Conservation (phyloP, 2,329 filamentous ascomycete species). For the Plectosphaerella cucumerina region DNA sequence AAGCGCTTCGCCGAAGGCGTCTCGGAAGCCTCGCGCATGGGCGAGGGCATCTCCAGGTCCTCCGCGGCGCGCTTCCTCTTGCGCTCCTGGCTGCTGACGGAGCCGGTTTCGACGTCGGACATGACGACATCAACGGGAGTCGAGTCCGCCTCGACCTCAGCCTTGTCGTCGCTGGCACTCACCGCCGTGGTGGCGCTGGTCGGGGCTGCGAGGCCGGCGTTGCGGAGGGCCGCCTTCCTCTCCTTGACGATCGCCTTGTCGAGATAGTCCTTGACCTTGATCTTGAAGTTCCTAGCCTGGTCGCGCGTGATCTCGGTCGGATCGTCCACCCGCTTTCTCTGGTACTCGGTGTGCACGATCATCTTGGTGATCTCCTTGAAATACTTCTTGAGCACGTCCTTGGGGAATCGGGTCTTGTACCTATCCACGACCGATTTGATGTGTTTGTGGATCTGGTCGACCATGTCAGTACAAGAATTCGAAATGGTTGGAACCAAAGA, state of each 20-base stretch:
- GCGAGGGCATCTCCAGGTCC: constrained; percentile 36
- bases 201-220: constrained; percentile 35
- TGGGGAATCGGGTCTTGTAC: constrained; percentile 81
- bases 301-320: constrained; percentile 71
- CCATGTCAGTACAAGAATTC: constrained; percentile 9
- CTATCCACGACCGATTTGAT: constrained; percentile 84
- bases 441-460: constrained; percentile 30
- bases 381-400: constrained; percentile 65
- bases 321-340: constrained; percentile 79
- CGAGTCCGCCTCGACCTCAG: constrained; percentile 2
- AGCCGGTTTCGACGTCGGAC: constrained; percentile 39
- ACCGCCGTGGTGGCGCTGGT: neutral
- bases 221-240: constrained; percentile 61
- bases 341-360: constrained; percentile 87
- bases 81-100: constrained; percentile 44
- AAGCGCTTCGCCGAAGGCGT: constrained; percentile 51
- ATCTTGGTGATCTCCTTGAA: constrained; percentile 75
- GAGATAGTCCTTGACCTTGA: constrained; percentile 61
- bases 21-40: constrained; percentile 45
- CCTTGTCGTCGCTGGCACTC: constrained; percentile 13
- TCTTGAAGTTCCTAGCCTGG: constrained; percentile 77
- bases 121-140: constrained; percentile 21
- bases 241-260: constrained; percentile 82
- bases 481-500: constrained; percentile 3
- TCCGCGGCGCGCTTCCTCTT: constrained; percentile 61